Evolutionary conservation across 768 basidiomycete genomes (phyloP).

Genomic region (Agrocybe pediades): DNA sequence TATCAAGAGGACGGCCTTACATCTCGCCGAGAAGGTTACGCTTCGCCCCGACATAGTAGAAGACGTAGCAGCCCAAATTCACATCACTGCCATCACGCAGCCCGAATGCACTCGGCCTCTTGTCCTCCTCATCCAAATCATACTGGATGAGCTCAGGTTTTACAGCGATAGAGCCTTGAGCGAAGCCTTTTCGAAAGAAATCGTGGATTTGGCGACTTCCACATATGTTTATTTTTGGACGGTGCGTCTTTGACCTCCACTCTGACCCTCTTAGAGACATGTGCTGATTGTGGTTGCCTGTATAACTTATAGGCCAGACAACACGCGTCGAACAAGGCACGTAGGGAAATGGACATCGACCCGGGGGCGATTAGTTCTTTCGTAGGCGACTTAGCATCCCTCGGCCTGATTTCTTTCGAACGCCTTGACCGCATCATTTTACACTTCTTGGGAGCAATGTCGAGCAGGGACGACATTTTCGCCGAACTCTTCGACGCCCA

Average conservation of each 20-base stretch:
- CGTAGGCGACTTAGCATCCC: conserved; percentile 10
- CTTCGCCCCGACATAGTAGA: background rate
- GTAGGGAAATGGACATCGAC: background rate
- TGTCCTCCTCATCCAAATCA: background rate
- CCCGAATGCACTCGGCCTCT: conserved; percentile 5
- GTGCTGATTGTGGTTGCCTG: no score
- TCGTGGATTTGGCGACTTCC: background rate
- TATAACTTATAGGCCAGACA: no score
- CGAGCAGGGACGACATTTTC: no score
- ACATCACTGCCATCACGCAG: conserved; percentile 7
- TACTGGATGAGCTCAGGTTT: background rate
- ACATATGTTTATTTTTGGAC: conserved; percentile 4
- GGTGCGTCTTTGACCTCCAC: background rate
- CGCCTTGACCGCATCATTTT: no score
- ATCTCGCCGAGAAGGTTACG: background rate
- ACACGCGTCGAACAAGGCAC: no score
- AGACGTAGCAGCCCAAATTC: conserved; percentile 4
- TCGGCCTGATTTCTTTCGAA: conserved; percentile 1
- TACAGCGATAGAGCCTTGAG: background rate
- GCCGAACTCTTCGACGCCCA: no score
- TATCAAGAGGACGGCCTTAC: background rate
- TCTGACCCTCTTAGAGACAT: no score
- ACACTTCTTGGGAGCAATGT: no score
- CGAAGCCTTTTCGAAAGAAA: background rate
- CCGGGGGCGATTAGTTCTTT: conserved; percentile 8